These are phyloP conservation scores for Saccharomycopsis babjevae DNA, from an alignment of 805 yeast species.

Conservation along the genomic window DNA sequence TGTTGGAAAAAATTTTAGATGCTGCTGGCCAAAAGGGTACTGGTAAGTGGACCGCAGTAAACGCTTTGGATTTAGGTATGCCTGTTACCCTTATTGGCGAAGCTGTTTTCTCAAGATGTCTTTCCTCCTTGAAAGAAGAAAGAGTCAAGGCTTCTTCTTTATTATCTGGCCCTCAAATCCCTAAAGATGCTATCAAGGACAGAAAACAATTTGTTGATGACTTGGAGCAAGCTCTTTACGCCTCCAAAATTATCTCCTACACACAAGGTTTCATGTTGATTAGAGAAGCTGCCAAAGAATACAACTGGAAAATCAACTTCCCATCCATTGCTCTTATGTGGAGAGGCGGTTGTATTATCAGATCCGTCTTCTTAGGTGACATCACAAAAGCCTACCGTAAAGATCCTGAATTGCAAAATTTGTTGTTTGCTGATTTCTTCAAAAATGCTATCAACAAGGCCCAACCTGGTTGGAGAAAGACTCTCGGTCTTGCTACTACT, in stretches of 20 bases:
- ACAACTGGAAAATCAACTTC: constrained; percentile 94
- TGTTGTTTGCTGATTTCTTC: constrained; percentile 94
- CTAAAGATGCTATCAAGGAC: constrained; percentile 58
- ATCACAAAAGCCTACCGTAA: constrained; percentile 94
- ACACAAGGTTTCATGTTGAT: constrained; percentile 99
- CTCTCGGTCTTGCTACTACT: constrained; percentile 65
- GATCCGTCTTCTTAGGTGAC: constrained; percentile 96
- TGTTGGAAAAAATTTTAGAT: constrained; percentile 94
- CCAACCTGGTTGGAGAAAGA: constrained; percentile 90
- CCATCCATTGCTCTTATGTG: constrained; percentile 99
- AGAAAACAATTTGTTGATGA: constrained; percentile 79
- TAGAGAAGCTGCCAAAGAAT: constrained; percentile 95
- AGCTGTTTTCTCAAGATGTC: constrained; percentile 95
- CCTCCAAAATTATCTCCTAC: constrained; percentile 95
- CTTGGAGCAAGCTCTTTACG: constrained; percentile 95
- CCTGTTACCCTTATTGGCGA: constrained; percentile 98
- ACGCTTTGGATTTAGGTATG: constrained; percentile 95
- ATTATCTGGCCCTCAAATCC: constrained; percentile 68
- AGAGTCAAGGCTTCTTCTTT: constrained; percentile 76
- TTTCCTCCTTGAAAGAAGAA: constrained; percentile 86
- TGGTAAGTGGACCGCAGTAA: constrained; percentile 99
- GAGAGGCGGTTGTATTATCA: constrained; percentile 99
- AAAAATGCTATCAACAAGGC: constrained; percentile 84
- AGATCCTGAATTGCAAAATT: constrained; percentile 87
- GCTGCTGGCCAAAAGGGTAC: constrained; percentile 99